A percentile compares a stretch with the other conserved stretches of the same genome.
phyloP scores from a whole-genome alignment of 371 early-diverging fungal species.

The Mucor indicus region DNA sequence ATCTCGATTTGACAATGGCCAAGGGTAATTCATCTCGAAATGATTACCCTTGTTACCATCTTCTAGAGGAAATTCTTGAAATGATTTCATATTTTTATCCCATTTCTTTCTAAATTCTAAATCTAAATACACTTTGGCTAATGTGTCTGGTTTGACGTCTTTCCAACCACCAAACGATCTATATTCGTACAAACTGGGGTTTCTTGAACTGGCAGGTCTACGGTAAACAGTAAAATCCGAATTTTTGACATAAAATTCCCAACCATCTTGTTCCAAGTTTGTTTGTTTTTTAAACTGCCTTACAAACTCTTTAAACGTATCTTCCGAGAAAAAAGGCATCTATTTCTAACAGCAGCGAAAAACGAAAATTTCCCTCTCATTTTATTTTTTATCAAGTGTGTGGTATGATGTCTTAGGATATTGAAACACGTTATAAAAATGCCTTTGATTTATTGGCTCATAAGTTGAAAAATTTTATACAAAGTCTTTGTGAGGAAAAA shows the following conservation, averaged over 20 bases:
- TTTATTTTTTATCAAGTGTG: too few species aligned
- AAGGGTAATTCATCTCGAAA: slow-evolving; percentile 36
- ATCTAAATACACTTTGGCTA: slow-evolving; percentile 35
- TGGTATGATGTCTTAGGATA: too few species aligned
- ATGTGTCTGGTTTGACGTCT: slow-evolving; percentile 20
- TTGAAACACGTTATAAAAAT: too few species aligned
- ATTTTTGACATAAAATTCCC: slow-evolving; percentile 26
- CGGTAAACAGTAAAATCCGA: slow-evolving; percentile 27
- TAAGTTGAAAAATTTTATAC: too few species aligned
- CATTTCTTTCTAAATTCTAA: slow-evolving; percentile 44
- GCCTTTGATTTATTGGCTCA: too few species aligned
- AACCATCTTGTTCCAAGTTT: slow-evolving; percentile 1
- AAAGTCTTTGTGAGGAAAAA: too few species aligned
- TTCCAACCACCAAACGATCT: slow-evolving; percentile 26
- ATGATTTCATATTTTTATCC: slow-evolving; percentile 45
- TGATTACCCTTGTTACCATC: slow-evolving; percentile 1
- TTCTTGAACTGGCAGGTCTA: slow-evolving; percentile 14
- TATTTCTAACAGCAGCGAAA: too few species aligned
- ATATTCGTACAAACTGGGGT: slow-evolving; percentile 23
- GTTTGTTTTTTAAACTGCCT: slow-evolving; percentile 6
- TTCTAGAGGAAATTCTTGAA: slow-evolving; percentile 19
- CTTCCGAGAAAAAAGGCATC: slow-evolving; percentile 17
- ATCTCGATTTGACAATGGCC: slow-evolving; percentile 49
- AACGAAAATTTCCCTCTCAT: not conserved
- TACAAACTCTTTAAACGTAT: slow-evolving; percentile 8